Evolutionary conservation across 805 yeast genomes (phyloP).

Genomic region (Pichia paraexigua): DNA sequence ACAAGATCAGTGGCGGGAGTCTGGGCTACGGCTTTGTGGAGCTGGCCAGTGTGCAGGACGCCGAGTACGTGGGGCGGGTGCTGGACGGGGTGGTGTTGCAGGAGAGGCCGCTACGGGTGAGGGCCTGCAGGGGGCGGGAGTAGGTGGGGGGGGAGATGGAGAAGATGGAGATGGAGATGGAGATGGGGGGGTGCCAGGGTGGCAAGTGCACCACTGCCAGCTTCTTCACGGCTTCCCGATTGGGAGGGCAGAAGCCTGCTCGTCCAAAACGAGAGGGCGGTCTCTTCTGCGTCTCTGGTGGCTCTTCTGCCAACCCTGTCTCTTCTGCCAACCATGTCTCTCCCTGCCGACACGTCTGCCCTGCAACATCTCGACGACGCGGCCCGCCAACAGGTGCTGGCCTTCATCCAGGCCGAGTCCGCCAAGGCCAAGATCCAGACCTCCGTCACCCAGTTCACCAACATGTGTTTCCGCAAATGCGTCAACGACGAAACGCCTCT

Average conservation of each 20-base stretch:
- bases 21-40: conserved; percentile 90
- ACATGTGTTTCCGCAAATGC: conserved; percentile 86
- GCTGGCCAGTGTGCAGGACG: conserved; percentile 50
- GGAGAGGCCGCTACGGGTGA: conserved; percentile 53
- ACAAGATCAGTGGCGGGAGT: conserved; percentile 57
- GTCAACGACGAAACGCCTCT: conserved; percentile 29
- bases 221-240: no score
- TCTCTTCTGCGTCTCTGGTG: no score
- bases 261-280: no score
- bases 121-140: conserved; percentile 31
- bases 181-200: no score
- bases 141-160: no score
- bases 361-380: conserved; percentile 46
- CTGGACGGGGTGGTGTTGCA: conserved; percentile 54
- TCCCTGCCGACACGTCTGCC: conserved; percentile 19
- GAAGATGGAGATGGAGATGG: no score
- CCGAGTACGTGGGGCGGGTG: conserved; percentile 57
- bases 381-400: conserved; percentile 64
- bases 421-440: conserved; percentile 81
- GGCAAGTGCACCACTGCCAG: no score
- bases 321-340: no score
- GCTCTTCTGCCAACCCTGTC: no score
- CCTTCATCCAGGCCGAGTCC: conserved; percentile 74
- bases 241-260: no score
- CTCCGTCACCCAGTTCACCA: conserved; percentile 83